A percentile compares a stretch with the other conserved stretches of the same genome.
Conservation (phyloP, 495 filamentous ascomycete genomes). For the Penicillium pancosmium region DNA sequence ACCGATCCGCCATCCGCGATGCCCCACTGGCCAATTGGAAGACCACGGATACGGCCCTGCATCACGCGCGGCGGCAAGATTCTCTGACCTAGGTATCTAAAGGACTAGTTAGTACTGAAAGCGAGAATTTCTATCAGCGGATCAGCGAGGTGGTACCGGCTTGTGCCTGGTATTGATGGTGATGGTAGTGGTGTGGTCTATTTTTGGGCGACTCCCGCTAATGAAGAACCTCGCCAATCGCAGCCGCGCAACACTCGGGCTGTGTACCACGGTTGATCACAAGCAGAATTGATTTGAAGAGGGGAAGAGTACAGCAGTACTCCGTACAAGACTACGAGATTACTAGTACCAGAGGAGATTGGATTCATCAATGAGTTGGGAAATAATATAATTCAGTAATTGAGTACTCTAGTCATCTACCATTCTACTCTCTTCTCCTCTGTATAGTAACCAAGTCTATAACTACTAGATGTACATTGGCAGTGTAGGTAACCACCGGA, state of each 20-base stretch:
- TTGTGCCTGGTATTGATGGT: not conserved
- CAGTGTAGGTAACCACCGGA: not conserved
- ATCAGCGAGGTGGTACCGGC: no score
- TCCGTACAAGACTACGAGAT: not conserved
- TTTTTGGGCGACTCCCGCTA: conserved; percentile 5
- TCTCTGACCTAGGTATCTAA: not conserved
- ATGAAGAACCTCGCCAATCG: conserved; percentile 27
- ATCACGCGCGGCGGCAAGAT: not conserved
- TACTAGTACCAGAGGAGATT: not conserved
- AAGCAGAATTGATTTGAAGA: not conserved
- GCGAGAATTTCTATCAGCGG: no score
- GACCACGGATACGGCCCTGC: not conserved
- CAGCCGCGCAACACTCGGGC: conserved; percentile 1
- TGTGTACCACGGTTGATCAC: conserved; percentile 16
- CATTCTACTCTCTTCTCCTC: no score
- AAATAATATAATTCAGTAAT: not conserved
- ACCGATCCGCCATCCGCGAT: not conserved
- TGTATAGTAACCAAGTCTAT: no score
- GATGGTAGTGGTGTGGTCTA: not conserved
- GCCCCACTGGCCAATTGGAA: conserved; percentile 4
- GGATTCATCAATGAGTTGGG: no score
- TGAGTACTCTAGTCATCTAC: no score
- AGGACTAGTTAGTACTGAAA: not conserved
- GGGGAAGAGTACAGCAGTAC: not conserved
- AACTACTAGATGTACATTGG: no score